Conservation (phyloP, 345 rosid species). For the Zanthoxylum bungeanum region DNA sequence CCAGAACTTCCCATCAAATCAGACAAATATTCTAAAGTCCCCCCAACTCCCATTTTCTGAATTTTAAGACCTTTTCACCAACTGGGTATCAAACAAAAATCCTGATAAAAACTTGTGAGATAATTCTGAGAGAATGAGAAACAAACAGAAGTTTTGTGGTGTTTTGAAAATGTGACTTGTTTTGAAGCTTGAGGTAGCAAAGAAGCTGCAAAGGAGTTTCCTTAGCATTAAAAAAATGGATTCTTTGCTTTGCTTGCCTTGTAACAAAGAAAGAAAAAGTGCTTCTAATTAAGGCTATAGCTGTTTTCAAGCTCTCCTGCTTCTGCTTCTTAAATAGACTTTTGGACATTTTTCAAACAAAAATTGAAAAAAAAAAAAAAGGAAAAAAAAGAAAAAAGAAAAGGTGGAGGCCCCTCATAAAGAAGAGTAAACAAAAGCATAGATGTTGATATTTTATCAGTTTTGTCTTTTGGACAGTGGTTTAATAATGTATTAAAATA, state of each 20-base stretch:
- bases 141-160: background rate
- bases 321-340: slow-evolving; percentile 26
- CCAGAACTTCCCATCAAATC: slow-evolving; percentile 59
- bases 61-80: background rate
- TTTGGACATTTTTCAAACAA: slow-evolving; percentile 18
- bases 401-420: slow-evolving; percentile 22
- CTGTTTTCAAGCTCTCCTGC: slow-evolving; percentile 12
- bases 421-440: background rate
- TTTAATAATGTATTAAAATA: background rate
- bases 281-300: slow-evolving; percentile 15
- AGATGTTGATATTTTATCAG: background rate
- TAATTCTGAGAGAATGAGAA: background rate
- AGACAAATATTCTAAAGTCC: slow-evolving; percentile 77
- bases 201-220: slow-evolving; percentile 33
- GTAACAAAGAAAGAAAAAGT: slow-evolving; percentile 24
- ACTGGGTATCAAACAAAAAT: background rate
- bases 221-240: slow-evolving; percentile 23
- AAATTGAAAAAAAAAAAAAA: background rate
- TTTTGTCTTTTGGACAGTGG: background rate
- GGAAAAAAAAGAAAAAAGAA: no score
- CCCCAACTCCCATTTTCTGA: slow-evolving; percentile 73
- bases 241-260: slow-evolving; percentile 50
- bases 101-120: background rate
- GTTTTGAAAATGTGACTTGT: background rate
- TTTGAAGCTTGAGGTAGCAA: background rate